Conservation (phyloP, 1,284 basidiomycete species). For the Pyrrhoderma noxium region DNA sequence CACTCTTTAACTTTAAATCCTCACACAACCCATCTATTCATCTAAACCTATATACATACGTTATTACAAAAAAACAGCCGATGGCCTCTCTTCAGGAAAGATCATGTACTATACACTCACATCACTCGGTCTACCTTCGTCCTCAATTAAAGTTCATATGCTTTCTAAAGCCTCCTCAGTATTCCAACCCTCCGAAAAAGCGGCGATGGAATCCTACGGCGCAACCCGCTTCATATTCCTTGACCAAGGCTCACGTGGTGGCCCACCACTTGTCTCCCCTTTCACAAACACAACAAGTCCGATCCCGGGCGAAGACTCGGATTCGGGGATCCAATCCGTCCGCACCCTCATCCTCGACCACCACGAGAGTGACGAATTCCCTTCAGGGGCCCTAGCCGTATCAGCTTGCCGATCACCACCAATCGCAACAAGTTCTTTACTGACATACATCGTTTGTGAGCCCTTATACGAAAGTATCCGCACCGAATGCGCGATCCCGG, state of each 20-base stretch:
- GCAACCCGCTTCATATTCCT: slow-evolving; percentile 24
- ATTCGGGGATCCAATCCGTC: slow-evolving; percentile 8
- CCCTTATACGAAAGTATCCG: slow-evolving; percentile 24
- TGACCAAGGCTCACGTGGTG: slow-evolving; percentile 29
- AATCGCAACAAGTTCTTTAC: slow-evolving; percentile 26
- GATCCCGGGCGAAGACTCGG: not conserved
- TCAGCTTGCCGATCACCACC: slow-evolving; percentile 25
- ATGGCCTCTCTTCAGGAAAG: slow-evolving; percentile 27
- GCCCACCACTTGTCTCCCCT: slow-evolving; percentile 21
- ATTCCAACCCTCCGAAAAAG: slow-evolving; percentile 23
- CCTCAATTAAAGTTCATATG: slow-evolving; percentile 25
- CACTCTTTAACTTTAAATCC: not conserved
- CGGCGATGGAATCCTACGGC: slow-evolving; percentile 20
- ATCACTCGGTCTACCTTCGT: slow-evolving; percentile 23
- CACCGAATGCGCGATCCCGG: slow-evolving; percentile 13
- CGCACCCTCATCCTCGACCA: slow-evolving; percentile 28
- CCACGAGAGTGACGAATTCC: slow-evolving; percentile 28
- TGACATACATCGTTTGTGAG: slow-evolving; percentile 26
- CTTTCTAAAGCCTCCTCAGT: slow-evolving; percentile 27
- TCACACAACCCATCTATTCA: not conserved
- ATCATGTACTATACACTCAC: slow-evolving; percentile 27
- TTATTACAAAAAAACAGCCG: slow-evolving; percentile 17
- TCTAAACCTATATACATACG: not conserved
- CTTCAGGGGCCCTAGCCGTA: slow-evolving; percentile 23
- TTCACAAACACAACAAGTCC: not conserved